Base-by-base conservation (phyloP, 768 basidiomycete genomes). In the Solioccasus polychromus region DNA sequence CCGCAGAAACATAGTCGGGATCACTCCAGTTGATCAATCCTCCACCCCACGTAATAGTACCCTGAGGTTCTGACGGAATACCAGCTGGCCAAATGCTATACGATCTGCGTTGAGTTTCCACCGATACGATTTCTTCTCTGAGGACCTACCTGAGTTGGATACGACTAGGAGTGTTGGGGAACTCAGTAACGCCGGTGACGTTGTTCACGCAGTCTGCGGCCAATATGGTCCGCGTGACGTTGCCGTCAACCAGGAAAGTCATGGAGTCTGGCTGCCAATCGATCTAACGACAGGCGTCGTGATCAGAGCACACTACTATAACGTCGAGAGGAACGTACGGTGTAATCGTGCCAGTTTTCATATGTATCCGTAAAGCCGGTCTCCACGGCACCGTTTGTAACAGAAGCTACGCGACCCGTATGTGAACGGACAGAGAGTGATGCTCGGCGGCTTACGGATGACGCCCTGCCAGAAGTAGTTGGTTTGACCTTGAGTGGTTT, bases 1-100 rank as follows among this genome's bases (percentile, higher is more conserved):
- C 85, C 17, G 86, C 82, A 12, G 83, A 61, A 40, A 66, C 46
- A 64, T 90, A 92, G 64, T 92, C 90, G 25, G 86, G 79, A 61
- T 92, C 80, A 17, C 71, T 56, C 84, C 85, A 93, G 70, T 90
- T 70, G 67, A 91, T 88, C 79, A 88, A 74, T 67, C 82, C 90
- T 50, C 87, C 88, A 14, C 82, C 75, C 90, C 91, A 94, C 44
- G 77, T 55, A 26, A 94, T 67, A 8, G 86, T 91, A 20, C 91
- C 91, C 39, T 70, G 66, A 8, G 88, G 71, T 26, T 71, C 74
- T 8, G 72, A 58, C 30, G 71, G 45, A 57, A 88, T 82, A 25
- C 90, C 91, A 6, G 85, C 85, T n/a, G 89, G 85, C 89, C 90
- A 92, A 42, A 92, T 54, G 50, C 85, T 72, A 40, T 25, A 25